phyloP scores from a whole-genome alignment of 2,329 filamentous ascomycete genomes.

The Sporothrix dimorphospora region DNA sequence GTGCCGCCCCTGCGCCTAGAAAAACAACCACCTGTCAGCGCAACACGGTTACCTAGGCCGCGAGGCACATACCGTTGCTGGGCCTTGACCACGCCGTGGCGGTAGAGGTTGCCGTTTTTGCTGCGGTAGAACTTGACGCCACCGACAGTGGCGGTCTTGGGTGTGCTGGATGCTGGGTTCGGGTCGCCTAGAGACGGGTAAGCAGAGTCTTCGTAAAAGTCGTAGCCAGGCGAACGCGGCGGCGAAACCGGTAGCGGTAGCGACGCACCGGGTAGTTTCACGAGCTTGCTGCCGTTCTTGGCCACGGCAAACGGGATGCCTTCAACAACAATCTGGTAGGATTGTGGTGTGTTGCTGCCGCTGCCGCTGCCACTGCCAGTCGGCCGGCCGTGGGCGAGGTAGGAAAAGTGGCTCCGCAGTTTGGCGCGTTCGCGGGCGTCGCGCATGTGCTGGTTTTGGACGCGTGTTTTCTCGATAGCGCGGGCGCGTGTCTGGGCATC shows the following conservation, averaged over 20 bases:
- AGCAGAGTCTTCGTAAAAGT: constrained; percentile 36
- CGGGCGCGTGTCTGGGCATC: constrained; percentile 68
- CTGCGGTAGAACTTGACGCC: constrained; percentile 83
- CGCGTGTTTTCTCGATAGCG: constrained; percentile 71
- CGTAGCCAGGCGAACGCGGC: background rate
- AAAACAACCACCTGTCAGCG: constrained; percentile 43
- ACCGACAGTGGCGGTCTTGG: constrained; percentile 71
- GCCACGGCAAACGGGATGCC: constrained; percentile 74
- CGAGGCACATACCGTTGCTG: constrained; percentile 65
- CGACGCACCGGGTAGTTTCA: constrained; percentile 69
- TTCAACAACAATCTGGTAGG: constrained; percentile 67
- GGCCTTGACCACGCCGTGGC: constrained; percentile 72
- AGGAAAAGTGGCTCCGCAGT: constrained; percentile 53
- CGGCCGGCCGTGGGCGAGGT: constrained; percentile 37
- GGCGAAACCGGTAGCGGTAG: background rate
- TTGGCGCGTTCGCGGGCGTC: constrained; percentile 63
- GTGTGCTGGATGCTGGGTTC: constrained; percentile 67
- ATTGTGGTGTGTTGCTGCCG: constrained; percentile 41
- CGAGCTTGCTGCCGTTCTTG: constrained; percentile 80
- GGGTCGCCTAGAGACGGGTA: constrained; percentile 55
- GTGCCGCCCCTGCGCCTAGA: constrained; percentile 52
- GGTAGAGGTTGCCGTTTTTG: constrained; percentile 84
- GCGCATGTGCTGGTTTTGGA: constrained; percentile 57
- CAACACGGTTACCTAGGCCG: constrained; percentile 32
- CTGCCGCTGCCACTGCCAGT: constrained; percentile 34